Conservation (phyloP, 345 rosid species). For the Citrus hindsii region DNA sequence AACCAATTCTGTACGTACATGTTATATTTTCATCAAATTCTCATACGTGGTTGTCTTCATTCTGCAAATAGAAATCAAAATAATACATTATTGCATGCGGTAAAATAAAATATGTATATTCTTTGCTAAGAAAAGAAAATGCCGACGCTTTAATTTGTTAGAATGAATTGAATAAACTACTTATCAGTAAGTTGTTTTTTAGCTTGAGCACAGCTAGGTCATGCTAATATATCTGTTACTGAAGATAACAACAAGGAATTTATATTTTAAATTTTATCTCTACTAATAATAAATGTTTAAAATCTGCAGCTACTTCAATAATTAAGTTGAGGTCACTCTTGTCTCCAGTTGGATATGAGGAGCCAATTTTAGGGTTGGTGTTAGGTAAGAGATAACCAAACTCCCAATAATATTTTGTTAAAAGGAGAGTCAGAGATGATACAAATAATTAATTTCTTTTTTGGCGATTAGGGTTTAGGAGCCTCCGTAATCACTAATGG, state of each 20-base stretch:
- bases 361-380: conserved; percentile 5
- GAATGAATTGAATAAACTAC: background rate
- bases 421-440: too few species aligned
- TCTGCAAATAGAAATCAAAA: too few species aligned
- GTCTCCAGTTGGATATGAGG: conserved; percentile 22
- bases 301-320: conserved; percentile 5
- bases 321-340: conserved; percentile 12
- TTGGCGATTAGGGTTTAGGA: background rate
- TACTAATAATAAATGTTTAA: background rate
- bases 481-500: background rate
- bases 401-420: too few species aligned
- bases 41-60: too few species aligned
- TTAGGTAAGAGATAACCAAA: too few species aligned
- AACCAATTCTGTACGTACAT: background rate
- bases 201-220: background rate
- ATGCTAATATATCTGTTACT: background rate
- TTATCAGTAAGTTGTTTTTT: background rate
- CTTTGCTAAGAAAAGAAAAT: background rate
- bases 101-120: background rate
- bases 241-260: background rate
- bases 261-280: background rate
- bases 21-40: background rate
- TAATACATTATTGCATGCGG: background rate
- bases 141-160: background rate
- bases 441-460: background rate